A percentile compares a stretch with the other conserved stretches of the same genome.
Conservation (phyloP, 805 yeast genomes). For the Priceomyces fermenticarens region DNA sequence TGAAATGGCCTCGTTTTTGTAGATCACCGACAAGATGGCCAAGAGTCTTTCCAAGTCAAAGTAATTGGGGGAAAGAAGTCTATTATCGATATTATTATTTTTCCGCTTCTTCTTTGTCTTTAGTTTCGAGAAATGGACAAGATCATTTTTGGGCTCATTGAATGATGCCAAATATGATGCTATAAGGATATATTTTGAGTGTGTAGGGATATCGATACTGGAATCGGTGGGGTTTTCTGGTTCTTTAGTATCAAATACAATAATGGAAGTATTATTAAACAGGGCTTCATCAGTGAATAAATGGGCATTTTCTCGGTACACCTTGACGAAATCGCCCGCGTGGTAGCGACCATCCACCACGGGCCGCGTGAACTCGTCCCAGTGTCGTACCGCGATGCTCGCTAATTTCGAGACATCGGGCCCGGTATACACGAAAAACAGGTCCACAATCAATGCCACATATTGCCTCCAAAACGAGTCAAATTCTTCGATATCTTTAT, state of each 20-base stretch:
- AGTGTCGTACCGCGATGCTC: conserved; percentile 27
- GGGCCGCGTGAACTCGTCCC: conserved; percentile 33
- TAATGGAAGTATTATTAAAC: conserved; percentile 26
- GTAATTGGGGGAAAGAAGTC: conserved; percentile 65
- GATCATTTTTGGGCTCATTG: conserved; percentile 66
- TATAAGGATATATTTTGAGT: conserved; percentile 68
- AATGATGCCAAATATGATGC: conserved; percentile 85
- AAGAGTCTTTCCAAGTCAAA: conserved; percentile 77
- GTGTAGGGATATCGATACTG: conserved; percentile 49
- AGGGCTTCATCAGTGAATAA: conserved; percentile 28
- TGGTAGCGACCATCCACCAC: conserved; percentile 17
- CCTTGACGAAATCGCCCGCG: conserved; percentile 28
- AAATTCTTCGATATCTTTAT: too few species aligned
- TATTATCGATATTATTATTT: conserved; percentile 49
- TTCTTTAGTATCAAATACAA: conserved; percentile 21
- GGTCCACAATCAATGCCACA: conserved; percentile 43
- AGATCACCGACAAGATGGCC: conserved; percentile 75
- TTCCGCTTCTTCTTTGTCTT: conserved; percentile 32
- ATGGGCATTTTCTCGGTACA: conserved; percentile 29
- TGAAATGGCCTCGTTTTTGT: conserved; percentile 37
- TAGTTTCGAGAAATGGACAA: conserved; percentile 64
- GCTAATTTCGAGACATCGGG: conserved; percentile 34
- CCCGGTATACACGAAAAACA: conserved; percentile 45
- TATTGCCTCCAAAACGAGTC: conserved; percentile 39
- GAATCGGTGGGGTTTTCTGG: conserved; percentile 18